Base-by-base conservation (phyloP, 139 green algal genomes). In the Marvania coccoides region DNA sequence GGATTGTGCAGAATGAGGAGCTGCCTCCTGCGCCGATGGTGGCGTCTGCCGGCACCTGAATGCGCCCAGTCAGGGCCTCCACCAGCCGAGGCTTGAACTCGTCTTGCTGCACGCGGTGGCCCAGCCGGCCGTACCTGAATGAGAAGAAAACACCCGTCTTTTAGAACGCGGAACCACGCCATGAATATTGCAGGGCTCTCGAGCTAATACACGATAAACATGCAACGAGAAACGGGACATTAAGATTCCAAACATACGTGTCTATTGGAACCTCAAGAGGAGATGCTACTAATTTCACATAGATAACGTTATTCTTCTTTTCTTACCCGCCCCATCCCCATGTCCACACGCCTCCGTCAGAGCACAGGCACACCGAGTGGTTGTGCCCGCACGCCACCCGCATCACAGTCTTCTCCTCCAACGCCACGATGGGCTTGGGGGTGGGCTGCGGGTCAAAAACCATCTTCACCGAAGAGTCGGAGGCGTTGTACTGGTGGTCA, bases 121-220 rank as follows among this genome's bases (percentile, higher is more conserved):
- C 91, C 64, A 97, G 73, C 23, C 90, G 73, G 24, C 93, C 93
- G 72, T 98, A 97, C n/a, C n/a, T n/a, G n/a, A n/a, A n/a, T n/a
- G n/a, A n/a, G n/a, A n/a, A n/a, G n/a, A n/a, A n/a, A n/a, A n/a
- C n/a, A n/a, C n/a, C 2, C 82, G 76, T 2, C 84, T 84, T 61
- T 67, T 83, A 72, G 4, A 83, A 53, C 5, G 72, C 80, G 59
- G n/a, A n/a, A n/a, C n/a, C n/a, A n/a, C n/a, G n/a, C n/a, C n/a
- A n/a, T n/a, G n/a, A n/a, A n/a, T n/a, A n/a, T n/a, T n/a, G n/a
- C n/a, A n/a, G n/a, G n/a, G n/a, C n/a, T n/a, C n/a, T n/a, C n/a
- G n/a, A n/a, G n/a, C n/a, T n/a, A n/a, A n/a, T n/a, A n/a, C n/a
- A n/a, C n/a, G n/a, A n/a, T n/a, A n/a, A n/a, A n/a, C n/a, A n/a